These are phyloP conservation scores for Artemisia argyi DNA, from an alignment of 129 eudicot genomes.

Conservation along the genomic window DNA sequence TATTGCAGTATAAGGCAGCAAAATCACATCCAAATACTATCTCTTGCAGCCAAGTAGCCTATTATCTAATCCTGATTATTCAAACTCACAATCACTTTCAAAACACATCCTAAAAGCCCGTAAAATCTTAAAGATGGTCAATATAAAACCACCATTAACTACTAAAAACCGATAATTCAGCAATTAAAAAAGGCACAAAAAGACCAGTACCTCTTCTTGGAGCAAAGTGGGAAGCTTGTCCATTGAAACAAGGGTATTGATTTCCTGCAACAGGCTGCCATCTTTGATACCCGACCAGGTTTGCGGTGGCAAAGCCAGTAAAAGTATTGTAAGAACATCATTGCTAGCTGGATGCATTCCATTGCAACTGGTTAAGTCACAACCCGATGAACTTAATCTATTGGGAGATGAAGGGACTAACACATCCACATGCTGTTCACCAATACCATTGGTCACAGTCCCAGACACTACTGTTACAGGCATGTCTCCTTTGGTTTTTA, in stretches of 20 bases:
- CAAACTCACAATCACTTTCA: not conserved
- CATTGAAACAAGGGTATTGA: constrained; percentile 48
- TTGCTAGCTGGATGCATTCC: constrained; percentile 69
- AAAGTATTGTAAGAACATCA: constrained; percentile 78
- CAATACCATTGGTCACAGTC: constrained; percentile 55
- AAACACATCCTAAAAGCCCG: not conserved
- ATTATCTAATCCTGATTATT: not conserved
- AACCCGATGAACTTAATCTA: constrained; percentile 34
- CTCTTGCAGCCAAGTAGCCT: too few species aligned
- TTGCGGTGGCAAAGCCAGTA: constrained; percentile 81
- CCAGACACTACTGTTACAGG: constrained; percentile 78
- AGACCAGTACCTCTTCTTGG: constrained; percentile 82
- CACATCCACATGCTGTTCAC: constrained; percentile 68
- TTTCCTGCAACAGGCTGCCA: constrained; percentile 55
- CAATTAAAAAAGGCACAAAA: not conserved
- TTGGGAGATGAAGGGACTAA: constrained; percentile 66
- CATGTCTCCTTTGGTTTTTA: constrained; percentile 56
- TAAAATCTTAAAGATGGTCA: not conserved
- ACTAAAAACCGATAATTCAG: not conserved
- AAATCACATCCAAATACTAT: too few species aligned
- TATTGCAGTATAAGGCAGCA: too few species aligned
- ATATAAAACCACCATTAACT: constrained; percentile 5
- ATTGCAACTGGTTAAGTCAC: constrained; percentile 38
- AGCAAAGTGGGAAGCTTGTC: constrained; percentile 69
- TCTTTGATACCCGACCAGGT: constrained; percentile 91